phyloP scores from a whole-genome alignment of 345 rosid genomes.

The Isatis tinctoria region DNA sequence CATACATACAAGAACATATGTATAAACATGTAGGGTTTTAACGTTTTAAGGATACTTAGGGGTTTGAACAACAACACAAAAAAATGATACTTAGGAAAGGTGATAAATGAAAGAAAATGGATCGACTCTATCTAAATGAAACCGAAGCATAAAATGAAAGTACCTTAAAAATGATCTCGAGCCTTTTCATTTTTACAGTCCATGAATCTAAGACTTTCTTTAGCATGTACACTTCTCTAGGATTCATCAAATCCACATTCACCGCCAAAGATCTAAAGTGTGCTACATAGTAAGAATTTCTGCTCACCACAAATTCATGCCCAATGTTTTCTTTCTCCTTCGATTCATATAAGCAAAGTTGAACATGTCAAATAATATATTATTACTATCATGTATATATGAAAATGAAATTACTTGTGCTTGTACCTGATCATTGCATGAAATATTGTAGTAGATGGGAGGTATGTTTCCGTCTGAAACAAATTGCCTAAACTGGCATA shows the following conservation, averaged over 20 bases:
- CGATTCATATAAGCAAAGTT: not conserved
- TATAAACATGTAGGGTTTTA: not conserved
- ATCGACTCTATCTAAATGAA: not conserved
- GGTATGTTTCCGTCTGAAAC: not conserved
- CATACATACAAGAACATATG: not conserved
- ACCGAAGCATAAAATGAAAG: not conserved
- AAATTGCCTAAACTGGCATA: not conserved
- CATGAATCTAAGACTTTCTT: not conserved
- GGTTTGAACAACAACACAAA: too few relatives aligned
- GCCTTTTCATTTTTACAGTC: not conserved
- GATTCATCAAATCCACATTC: conserved; percentile 1
- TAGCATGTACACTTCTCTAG: not conserved
- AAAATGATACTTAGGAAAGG: not conserved
- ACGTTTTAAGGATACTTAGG: not conserved
- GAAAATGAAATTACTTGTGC: not conserved
- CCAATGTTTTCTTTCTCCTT: conserved; percentile 3
- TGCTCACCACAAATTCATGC: not conserved
- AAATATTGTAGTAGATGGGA: not conserved
- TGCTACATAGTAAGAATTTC: not conserved
- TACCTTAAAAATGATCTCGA: conserved; percentile 15
- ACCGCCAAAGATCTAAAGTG: not conserved
- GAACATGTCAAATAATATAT: not conserved
- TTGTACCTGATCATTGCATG: not conserved
- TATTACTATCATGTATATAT: not conserved
- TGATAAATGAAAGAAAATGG: not conserved